These are phyloP conservation scores for Russula sp. DNA, from an alignment of 768 basidiomycete species.

Conservation along the genomic window DNA sequence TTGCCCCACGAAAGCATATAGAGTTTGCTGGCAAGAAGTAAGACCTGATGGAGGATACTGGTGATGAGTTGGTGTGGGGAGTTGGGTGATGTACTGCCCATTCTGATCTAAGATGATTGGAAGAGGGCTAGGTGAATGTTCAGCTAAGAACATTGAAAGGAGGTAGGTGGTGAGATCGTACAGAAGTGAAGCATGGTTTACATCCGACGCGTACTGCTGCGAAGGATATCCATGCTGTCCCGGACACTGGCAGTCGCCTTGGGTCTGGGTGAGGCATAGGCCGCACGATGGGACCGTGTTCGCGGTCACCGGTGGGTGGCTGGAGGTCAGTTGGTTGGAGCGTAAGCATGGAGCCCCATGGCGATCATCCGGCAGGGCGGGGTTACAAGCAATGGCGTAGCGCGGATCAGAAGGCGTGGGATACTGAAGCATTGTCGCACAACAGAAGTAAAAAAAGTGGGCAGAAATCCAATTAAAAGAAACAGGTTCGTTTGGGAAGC, in stretches of 20 bases:
- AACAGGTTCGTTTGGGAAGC: too few relatives aligned
- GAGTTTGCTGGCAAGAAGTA: not conserved
- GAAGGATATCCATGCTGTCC: constrained; percentile 4
- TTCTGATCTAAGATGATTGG: not conserved
- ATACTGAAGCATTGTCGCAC: constrained; percentile 5
- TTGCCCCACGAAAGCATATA: constrained; percentile 4
- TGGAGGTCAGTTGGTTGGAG: not conserved
- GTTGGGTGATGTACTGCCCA: not conserved
- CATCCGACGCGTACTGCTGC: not conserved
- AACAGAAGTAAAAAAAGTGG: not conserved
- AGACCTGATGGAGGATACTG: constrained; percentile 10
- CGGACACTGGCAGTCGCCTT: not conserved
- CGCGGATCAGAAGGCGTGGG: constrained; percentile 8
- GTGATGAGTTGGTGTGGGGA: not conserved
- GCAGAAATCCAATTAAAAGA: not conserved
- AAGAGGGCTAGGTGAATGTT: constrained; percentile 2
- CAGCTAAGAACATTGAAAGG: not conserved
- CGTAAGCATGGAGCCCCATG: constrained; percentile 1
- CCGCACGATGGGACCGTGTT: not conserved
- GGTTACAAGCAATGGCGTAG: not conserved
- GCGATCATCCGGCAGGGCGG: constrained; percentile 8
- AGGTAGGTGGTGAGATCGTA: constrained; percentile 21
- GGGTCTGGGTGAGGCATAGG: not conserved
- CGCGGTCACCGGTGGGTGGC: not conserved
- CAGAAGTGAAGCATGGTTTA: constrained; percentile 11